Evolutionary conservation across 1,139 yeast species (phyloP).

Genomic region (Geotrichum klebahnii): DNA sequence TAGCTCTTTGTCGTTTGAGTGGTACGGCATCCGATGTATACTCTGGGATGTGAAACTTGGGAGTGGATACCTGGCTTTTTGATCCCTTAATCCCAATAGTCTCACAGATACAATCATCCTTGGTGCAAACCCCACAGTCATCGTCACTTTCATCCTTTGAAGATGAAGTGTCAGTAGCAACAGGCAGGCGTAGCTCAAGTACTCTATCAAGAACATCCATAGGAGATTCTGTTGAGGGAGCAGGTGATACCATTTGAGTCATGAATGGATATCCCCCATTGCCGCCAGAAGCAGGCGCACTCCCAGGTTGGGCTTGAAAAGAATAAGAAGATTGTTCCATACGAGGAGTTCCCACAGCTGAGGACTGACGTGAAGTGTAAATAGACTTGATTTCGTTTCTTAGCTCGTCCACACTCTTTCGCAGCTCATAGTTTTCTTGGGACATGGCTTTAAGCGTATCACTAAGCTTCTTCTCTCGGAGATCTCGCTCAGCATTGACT

Average conservation of each 20-base stretch:
- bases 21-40: constrained; percentile 14
- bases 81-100: constrained; percentile 45
- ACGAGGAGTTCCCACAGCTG: neutral
- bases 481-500: constrained; percentile 53
- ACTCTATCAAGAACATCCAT: constrained; percentile 41
- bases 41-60: constrained; percentile 8
- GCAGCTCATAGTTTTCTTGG: constrained; percentile 29
- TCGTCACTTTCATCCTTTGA: constrained; percentile 23
- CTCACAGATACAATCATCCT: constrained; percentile 69
- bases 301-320: neutral
- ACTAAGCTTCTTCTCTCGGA: constrained; percentile 40
- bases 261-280: constrained; percentile 19
- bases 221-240: constrained; percentile 29
- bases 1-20: constrained; percentile 15
- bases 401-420: constrained; percentile 23
- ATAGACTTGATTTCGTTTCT: constrained; percentile 23
- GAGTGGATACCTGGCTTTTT: neutral
- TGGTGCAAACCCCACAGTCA: constrained; percentile 64
- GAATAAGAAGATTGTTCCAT: neutral
- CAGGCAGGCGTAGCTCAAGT: constrained; percentile 41
- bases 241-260: constrained; percentile 44
- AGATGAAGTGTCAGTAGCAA: constrained; percentile 23
- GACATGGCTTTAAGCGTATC: constrained; percentile 43
- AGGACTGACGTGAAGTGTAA: neutral
- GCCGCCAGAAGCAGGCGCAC: constrained; percentile 1